Base-by-base conservation (phyloP, 176 grass and related monocot species). In the Saccharum officinarum region DNA sequence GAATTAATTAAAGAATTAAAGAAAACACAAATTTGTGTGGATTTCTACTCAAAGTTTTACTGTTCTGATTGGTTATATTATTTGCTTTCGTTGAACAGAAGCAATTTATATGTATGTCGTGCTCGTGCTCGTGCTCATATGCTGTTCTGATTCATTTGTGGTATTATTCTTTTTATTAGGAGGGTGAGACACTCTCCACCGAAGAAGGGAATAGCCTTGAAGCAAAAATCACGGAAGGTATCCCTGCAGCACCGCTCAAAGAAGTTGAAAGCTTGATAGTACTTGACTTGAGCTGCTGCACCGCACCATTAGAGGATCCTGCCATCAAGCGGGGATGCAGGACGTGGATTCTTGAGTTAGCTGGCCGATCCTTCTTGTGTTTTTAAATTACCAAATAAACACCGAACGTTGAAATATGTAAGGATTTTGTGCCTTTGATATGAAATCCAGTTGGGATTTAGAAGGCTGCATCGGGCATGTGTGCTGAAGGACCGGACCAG, bases 161-260 rank as follows among this genome's bases (percentile, higher is more conserved):
- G 16, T 31, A 14, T 11, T 73, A 17, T 60, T 31, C 14, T 50
- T 67, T 68, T 68, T 31, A 41, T 60, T 69, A 90, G 88, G 80
- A 87, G 52, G 71, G 9, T 46, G 26, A 79, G 80, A 73, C 67
- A 60, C 26, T 74, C 81, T 79, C 67, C 79, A 1, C 67, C 88
- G 17, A 91, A 69, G 69, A 79, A 80, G 41, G 85, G 89, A 64
- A 42, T 87, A 13, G 69, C 61, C n/a, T 42, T 87, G 81, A 87
- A 80, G 80, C 68, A 75, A 11, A 87, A 78, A 68, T 50, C 61
- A 26, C 39, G 34, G 25, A 91, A 83, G 70, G 49, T 86, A 10
- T 69, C 80, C 37, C 16, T 67, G 23, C 80, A 45, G 49, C 61
- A 5, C 31, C 62, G 40, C 17, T 73, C 61, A 17, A 87, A 73